These are phyloP conservation scores for Nothopassalora personata DNA, from an alignment of 2,329 filamentous ascomycete species.

Conservation along the genomic window DNA sequence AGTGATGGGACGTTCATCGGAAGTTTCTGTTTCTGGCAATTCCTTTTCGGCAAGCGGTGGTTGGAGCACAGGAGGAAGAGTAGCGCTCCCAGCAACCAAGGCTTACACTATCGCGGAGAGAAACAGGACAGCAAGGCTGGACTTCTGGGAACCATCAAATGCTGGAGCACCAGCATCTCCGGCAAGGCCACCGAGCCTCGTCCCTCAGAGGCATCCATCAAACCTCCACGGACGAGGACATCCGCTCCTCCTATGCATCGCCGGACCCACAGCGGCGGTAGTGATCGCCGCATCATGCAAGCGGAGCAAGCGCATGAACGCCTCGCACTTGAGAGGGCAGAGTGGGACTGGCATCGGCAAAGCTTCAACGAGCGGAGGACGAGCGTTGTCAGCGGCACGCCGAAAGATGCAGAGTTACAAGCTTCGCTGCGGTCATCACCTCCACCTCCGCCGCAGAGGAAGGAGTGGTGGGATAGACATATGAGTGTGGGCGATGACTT, in stretches of 20 bases:
- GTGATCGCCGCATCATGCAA: conserved; percentile 30
- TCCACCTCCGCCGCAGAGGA: conserved; percentile 9
- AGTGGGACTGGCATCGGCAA: conserved; percentile 19
- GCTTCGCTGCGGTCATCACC: background rate
- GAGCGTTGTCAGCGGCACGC: conserved; percentile 10
- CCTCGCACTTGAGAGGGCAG: conserved; percentile 36
- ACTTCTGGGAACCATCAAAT: conserved; percentile 13
- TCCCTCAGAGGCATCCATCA: conserved; percentile 5
- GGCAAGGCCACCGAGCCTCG: conserved; percentile 5
- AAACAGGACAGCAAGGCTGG: conserved; percentile 11
- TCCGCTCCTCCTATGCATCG: conserved; percentile 19
- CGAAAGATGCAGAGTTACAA: background rate
- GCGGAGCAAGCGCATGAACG: conserved; percentile 35
- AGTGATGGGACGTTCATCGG: conserved; percentile 40
- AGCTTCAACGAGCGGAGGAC: conserved; percentile 21
- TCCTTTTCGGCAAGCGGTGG: conserved; percentile 9
- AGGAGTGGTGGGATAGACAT: conserved; percentile 29
- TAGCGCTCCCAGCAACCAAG: background rate
- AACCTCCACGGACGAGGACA: background rate
- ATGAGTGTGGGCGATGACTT: conserved; percentile 14
- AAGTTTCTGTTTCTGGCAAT: conserved; percentile 33
- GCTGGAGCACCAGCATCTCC: conserved; percentile 16
- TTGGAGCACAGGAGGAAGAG: conserved; percentile 12
- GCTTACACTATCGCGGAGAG: background rate
- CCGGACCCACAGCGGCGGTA: conserved; percentile 27